Percentiles rank a stretch among this genome's conserved stretches.
These are phyloP conservation scores for Venturia effusa DNA, from an alignment of 2,329 filamentous ascomycete genomes.

Conservation along the genomic window DNA sequence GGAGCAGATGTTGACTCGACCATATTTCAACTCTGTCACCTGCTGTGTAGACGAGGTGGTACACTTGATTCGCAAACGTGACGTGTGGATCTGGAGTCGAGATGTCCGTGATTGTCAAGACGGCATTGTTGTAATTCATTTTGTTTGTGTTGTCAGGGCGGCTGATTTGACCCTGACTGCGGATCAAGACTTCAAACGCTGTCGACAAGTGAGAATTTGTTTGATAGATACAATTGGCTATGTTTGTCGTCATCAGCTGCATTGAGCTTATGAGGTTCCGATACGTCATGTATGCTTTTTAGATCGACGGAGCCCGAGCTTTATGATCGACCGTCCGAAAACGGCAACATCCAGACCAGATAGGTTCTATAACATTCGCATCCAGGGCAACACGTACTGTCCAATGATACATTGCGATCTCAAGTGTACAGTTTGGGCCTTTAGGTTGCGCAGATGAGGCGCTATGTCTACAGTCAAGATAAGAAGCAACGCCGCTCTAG, in stretches of 20 bases:
- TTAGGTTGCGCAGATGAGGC: neutral
- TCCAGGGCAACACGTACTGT: neutral
- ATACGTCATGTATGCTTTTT: neutral
- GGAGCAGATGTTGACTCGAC: constrained; percentile 5
- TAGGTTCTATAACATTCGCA: no score
- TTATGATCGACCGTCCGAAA: no score
- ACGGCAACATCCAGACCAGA: no score
- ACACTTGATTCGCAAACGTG: constrained; percentile 29
- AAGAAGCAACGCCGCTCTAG: neutral
- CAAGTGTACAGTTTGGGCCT: neutral
- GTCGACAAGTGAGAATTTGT: no score
- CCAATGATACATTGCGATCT: neutral
- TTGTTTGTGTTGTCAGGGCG: neutral
- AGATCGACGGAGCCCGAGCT: neutral
- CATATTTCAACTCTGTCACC: constrained; percentile 12
- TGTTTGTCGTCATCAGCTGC: neutral
- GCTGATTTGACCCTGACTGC: no score
- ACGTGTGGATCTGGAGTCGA: constrained; percentile 36
- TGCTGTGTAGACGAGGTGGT: constrained; percentile 27
- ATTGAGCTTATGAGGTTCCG: neutral
- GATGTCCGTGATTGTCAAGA: constrained; percentile 30
- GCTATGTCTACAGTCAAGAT: neutral
- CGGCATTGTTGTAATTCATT: constrained; percentile 25
- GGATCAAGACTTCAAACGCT: no score
- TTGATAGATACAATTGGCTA: no score